Evolutionary conservation across 1,139 yeast species (phyloP).

Genomic region (Entelexis sorbosivorans): DNA sequence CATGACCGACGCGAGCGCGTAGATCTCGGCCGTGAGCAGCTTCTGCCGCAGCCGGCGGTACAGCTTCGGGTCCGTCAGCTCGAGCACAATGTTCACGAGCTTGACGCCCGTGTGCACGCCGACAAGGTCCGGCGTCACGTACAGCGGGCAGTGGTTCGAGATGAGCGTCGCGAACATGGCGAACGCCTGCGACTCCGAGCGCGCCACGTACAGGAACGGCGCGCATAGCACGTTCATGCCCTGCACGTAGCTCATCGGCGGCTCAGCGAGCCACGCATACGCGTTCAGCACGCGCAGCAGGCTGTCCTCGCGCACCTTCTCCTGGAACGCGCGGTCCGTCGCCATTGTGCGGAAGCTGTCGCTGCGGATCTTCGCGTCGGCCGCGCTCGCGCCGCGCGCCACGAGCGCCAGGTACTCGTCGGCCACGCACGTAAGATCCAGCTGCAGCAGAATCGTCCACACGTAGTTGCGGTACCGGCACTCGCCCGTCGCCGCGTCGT

Average conservation of each 20-base stretch:
- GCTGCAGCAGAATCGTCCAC: slow-evolving; percentile 69
- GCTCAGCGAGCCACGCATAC: slow-evolving; percentile 36
- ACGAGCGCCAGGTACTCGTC: slow-evolving; percentile 47
- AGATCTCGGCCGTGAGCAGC: slow-evolving; percentile 65
- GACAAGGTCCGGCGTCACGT: slow-evolving; percentile 62
- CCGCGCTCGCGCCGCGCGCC: slow-evolving; percentile 44
- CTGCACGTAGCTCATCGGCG: slow-evolving; percentile 51
- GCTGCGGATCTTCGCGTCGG: slow-evolving; percentile 63
- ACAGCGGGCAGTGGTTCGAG: slow-evolving; percentile 58
- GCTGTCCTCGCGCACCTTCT: slow-evolving; percentile 56
- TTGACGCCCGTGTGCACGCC: slow-evolving; percentile 74
- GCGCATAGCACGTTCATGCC: slow-evolving; percentile 86
- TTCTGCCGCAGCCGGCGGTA: slow-evolving; percentile 51
- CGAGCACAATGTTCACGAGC: slow-evolving; percentile 56
- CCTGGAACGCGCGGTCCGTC: slow-evolving; percentile 57
- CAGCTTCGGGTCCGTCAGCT: slow-evolving; percentile 62
- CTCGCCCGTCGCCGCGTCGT: slow-evolving; percentile 32
- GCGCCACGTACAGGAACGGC: slow-evolving; percentile 66
- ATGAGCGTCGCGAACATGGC: slow-evolving; percentile 53
- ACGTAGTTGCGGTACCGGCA: slow-evolving; percentile 66
- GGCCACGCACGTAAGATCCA: slow-evolving; percentile 41
- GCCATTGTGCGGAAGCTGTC: slow-evolving; percentile 82
- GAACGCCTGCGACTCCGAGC: slow-evolving; percentile 81
- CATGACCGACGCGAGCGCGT: slow-evolving; percentile 76
- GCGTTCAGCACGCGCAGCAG: slow-evolving; percentile 61